Evolutionary conservation across 805 yeast genomes (phyloP).

Genomic region (Wickerhamomyces bovis): DNA sequence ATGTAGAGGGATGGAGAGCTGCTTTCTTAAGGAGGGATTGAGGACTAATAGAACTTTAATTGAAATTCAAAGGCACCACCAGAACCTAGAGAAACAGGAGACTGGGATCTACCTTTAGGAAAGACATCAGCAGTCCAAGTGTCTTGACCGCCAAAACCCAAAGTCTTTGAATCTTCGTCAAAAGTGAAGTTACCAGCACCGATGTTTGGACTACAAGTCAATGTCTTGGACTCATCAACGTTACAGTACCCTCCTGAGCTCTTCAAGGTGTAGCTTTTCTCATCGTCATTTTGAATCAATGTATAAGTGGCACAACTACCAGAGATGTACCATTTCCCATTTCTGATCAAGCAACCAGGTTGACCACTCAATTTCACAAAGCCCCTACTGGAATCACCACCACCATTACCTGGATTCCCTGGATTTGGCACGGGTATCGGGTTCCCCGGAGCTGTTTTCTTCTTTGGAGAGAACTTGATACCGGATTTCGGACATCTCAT

Average conservation of each 20-base stretch:
- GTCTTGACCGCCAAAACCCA: conserved; percentile 7
- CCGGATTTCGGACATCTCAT: conserved; percentile 66
- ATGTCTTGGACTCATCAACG: conserved; percentile 26
- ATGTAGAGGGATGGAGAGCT: no score
- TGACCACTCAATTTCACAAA: conserved; percentile 44
- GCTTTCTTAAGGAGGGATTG: no score
- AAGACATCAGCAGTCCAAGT: conserved; percentile 10
- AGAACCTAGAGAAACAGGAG: conserved; percentile 1
- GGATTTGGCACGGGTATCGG: conserved; percentile 19
- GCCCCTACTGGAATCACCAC: conserved; percentile 32
- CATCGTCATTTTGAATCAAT: conserved; percentile 23
- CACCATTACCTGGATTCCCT: conserved; percentile 8
- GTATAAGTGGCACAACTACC: conserved; percentile 85
- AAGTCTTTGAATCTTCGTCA: conserved; percentile 7
- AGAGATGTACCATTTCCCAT: conserved; percentile 73
- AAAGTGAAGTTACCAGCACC: conserved; percentile 30
- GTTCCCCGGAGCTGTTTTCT: conserved; percentile 17
- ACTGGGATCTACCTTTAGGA: conserved; percentile 7
- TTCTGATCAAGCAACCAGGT: conserved; percentile 74
- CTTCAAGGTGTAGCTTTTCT: conserved; percentile 47
- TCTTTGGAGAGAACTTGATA: conserved; percentile 53
- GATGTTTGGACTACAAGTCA: conserved; percentile 49
- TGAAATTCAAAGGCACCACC: conserved; percentile 8
- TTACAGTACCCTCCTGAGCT: conserved; percentile 76
- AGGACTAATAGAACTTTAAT: conserved; percentile 1